phyloP scores from a whole-genome alignment of 2,329 filamentous ascomycete species.

The Xylaria digitata region DNA sequence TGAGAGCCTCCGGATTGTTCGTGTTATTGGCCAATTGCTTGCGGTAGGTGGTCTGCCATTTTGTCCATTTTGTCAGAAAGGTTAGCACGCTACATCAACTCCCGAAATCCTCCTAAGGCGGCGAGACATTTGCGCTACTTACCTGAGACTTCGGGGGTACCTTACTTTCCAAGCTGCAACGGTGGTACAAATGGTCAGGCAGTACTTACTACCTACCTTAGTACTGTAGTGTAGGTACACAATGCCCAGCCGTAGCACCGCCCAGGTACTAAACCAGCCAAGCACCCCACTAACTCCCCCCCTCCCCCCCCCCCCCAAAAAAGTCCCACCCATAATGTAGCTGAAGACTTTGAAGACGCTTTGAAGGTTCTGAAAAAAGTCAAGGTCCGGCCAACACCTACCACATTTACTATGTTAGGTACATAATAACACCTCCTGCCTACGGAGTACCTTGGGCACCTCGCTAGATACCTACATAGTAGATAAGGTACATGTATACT shows the following conservation, averaged over 20 bases:
- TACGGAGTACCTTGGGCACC: background rate
- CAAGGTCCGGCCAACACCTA: background rate
- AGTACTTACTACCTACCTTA: no score
- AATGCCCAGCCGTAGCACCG: no score
- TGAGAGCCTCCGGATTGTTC: background rate
- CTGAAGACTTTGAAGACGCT: slow-evolving; percentile 11
- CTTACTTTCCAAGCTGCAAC: no score
- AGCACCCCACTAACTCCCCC: slow-evolving; percentile 20
- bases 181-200: no score
- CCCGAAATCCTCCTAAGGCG: slow-evolving; percentile 9
- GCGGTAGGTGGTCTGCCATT: background rate
- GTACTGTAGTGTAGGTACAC: no score
- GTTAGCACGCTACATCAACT: slow-evolving; percentile 4
- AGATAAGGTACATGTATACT: background rate
- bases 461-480: background rate
- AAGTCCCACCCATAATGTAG: slow-evolving; percentile 12
- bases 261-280: slow-evolving; percentile 6
- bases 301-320: background rate
- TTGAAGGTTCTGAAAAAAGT: no score
- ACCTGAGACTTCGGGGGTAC: slow-evolving; percentile 18
- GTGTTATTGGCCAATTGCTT: slow-evolving; percentile 31
- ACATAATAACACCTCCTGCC: no score
- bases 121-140: slow-evolving; percentile 2
- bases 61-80: no score
- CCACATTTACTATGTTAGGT: background rate